Base-by-base conservation (phyloP, 2,329 filamentous ascomycete species). In the Ophiognomonia clavigignenti-juglandacearum region DNA sequence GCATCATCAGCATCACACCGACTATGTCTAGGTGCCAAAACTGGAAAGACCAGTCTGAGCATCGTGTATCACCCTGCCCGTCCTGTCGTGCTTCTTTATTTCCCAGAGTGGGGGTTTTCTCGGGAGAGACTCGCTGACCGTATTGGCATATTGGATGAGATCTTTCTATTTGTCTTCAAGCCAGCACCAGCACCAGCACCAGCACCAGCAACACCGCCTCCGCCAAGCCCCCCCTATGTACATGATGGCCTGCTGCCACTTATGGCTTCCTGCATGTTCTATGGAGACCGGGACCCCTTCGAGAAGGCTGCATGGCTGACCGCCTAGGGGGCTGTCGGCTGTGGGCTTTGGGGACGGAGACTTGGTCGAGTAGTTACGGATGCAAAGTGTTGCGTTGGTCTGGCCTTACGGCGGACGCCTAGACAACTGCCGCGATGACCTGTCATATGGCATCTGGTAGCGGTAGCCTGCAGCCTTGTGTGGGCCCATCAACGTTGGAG, bases 371-470 rank as follows among this genome's bases (percentile, higher is more conserved):
- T 35, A 29, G 34, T 13, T 38, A 41, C 31, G 42, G 31, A 19
- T 5, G 29, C 32, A 23, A 32, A 46, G 34, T 13, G 46, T 49
- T 49, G 46, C 46, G 49, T 49, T 43, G 35, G 39, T 39, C 34
- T 45, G 49, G 34, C 46, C n/a, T n/a, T n/a, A n/a, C n/a, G n/a
- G n/a, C n/a, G n/a, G 35, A 29, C 36, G 19, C 35, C 38, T 39
- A 43, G 43, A 32, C 50, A 52, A 52, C 46, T 52, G 50, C 50
- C 50, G 50, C 43, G 35, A 11, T 49, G 50, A 52, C 40, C 39
- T 45, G 27, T 52, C 50, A 52, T 52, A 45, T 45, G 39, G 22
- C 20, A 14, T 34, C 35, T 38, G 34, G 34, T 45, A 49, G 50
- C 43, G 34, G 34, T 45, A 49, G 50, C 43, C 44, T 50, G 44